Base-by-base conservation (phyloP, 169 alveolate genomes). In the Eimeria mitis region DNA sequence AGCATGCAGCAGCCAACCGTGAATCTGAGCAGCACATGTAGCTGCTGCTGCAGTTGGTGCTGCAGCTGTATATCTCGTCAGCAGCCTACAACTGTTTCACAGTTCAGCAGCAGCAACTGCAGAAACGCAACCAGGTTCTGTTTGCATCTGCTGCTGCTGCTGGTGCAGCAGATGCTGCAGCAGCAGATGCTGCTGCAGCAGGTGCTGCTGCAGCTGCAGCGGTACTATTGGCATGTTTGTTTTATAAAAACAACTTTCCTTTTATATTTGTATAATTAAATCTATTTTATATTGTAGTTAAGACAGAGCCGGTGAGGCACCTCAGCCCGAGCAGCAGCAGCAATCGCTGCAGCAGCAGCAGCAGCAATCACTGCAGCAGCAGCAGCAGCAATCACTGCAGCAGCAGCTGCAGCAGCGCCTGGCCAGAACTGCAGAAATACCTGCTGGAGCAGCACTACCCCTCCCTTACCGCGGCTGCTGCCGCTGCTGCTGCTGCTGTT, bases 1-100 rank as follows among this genome's bases (percentile, higher is more conserved):
- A 19, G 88, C 88, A 47, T n/a, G 88, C 63, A 78, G 44, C 88
- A 78, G 52, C 88, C 28, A 25, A 14, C 28, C 28, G 11, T n/a
- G n/a, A 47, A 47, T 23, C 0, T 78, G 65, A 49, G 68, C 31
- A 8, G 44, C 65, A 5, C 61, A 21, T n/a, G 59, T 59, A 75
- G 31, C 56, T 42, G 40, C 84, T 44, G 59, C 44, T 28, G 52
- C 0, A 75, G 63, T 4, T 78, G 88, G 59, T 49, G 65, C 44
- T 49, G 63, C 88, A 21, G 63, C 44, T 40, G 34, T 19, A 14
- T 34, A 34, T 47, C 87, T 76, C 42, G 87, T 28, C 61, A 28
- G 21, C 61, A 42, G 40, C 63, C 42, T 9, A 76, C 42, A 8
- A 44, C 87, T 28, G 28, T 16, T 21, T 47, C 19, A 47, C 61